These are phyloP conservation scores for Colletotrichum navitas DNA, from an alignment of 2,329 filamentous ascomycete genomes.

Conservation along the genomic window DNA sequence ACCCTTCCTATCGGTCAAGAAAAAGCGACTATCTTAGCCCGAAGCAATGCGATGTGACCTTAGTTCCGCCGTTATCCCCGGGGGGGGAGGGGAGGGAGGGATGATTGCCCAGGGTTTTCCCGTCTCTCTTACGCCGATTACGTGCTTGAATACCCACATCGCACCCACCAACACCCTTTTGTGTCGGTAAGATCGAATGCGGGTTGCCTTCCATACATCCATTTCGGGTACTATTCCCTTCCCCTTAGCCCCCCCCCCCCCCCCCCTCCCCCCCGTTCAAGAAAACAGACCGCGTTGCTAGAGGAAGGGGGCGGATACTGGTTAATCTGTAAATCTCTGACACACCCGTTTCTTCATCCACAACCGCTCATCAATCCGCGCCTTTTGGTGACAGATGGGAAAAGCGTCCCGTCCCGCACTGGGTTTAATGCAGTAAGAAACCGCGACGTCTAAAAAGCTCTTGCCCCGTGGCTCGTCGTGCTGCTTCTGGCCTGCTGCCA, in stretches of 20 bases:
- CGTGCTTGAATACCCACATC: constrained; percentile 35
- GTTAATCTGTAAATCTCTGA: constrained; percentile 5
- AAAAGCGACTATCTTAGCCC: constrained; percentile 28
- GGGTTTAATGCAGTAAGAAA: constrained; percentile 7
- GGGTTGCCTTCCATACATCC: constrained; percentile 24
- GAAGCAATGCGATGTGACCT: constrained; percentile 7
- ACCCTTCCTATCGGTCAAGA: neutral
- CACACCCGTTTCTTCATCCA: neutral
- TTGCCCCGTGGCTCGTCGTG: constrained; percentile 20
- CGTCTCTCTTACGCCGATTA: constrained; percentile 30
- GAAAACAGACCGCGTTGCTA: constrained; percentile 3
- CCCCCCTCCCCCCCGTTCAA: constrained; percentile 10
- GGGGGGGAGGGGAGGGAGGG: neutral
- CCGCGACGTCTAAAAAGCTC: constrained; percentile 12
- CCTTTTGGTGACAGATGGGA: neutral
- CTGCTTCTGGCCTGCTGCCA: constrained; percentile 4
- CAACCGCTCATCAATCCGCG: neutral
- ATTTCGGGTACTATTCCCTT: neutral
- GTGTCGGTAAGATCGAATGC: constrained; percentile 37
- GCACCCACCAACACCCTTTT: constrained; percentile 20
- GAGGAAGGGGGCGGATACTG: neutral
- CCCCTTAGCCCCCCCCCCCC: constrained; percentile 5
- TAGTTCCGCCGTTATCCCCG: constrained; percentile 33
- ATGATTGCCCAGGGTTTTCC: constrained; percentile 25
- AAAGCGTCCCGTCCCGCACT: neutral